Evolutionary conservation across 352 stramenopile genomes (phyloP).

Genomic region (Plasmopara viticola): DNA sequence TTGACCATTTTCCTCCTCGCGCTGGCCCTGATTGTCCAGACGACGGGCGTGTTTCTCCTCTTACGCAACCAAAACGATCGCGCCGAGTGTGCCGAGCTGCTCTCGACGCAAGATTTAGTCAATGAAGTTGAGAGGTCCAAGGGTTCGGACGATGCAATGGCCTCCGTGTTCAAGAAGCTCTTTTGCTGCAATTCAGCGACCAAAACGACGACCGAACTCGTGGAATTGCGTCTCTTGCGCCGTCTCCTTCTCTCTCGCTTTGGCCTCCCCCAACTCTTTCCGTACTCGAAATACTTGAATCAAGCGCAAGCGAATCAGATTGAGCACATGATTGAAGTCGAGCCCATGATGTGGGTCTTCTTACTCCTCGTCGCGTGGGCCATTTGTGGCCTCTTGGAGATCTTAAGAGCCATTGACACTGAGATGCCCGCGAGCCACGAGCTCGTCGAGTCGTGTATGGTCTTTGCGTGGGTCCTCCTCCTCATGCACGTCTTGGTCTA

Average conservation of each 20-base stretch:
- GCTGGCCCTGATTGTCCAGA: slow-evolving; percentile 46
- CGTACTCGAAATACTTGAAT: slow-evolving; percentile 71
- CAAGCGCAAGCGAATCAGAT: slow-evolving; percentile 73
- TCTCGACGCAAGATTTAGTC: slow-evolving; percentile 35
- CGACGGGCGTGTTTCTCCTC: slow-evolving; percentile 37
- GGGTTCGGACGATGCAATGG: not conserved
- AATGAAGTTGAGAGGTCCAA: slow-evolving; percentile 12
- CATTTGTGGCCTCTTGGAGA: slow-evolving; percentile 22
- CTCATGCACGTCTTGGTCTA: slow-evolving; percentile 27
- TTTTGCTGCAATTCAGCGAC: not conserved
- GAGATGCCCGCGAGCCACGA: slow-evolving; percentile 19
- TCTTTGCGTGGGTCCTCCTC: slow-evolving; percentile 31
- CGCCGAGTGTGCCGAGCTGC: slow-evolving; percentile 35
- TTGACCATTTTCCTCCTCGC: slow-evolving; percentile 52
- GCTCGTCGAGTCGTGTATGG: slow-evolving; percentile 29
- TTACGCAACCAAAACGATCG: slow-evolving; percentile 32
- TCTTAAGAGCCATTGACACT: slow-evolving; percentile 9
- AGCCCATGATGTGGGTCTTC: slow-evolving; percentile 59
- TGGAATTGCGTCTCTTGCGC: slow-evolving; percentile 35
- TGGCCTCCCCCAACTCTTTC: slow-evolving; percentile 43
- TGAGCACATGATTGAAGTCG: slow-evolving; percentile 75
- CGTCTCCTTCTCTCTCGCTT: slow-evolving; percentile 41
- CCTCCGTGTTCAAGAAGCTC: not conserved
- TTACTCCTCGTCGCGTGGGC: slow-evolving; percentile 41
- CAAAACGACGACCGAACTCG: slow-evolving; percentile 12